These are phyloP conservation scores for Ganoderma multipileum DNA, from an alignment of 1,284 basidiomycete genomes.

Conservation along the genomic window DNA sequence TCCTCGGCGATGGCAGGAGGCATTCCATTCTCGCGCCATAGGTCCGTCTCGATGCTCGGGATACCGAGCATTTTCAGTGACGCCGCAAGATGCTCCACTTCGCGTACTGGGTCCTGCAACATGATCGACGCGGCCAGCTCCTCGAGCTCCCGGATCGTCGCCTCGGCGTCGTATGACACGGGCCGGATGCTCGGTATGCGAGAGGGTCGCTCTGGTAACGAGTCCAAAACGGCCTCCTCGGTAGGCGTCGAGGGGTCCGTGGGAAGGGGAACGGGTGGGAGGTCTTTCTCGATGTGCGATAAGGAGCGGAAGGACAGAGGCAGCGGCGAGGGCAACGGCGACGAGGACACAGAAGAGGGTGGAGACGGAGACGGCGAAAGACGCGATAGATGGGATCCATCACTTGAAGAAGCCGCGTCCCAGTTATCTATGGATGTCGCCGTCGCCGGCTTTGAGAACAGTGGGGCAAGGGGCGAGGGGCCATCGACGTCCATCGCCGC, in stretches of 20 bases:
- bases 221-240: background rate
- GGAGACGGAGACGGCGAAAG: background rate
- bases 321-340: background rate
- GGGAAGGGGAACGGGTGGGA: conserved; percentile 27
- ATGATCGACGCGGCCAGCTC: conserved; percentile 19
- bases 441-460: background rate
- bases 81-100: conserved; percentile 28
- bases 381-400: conserved; percentile 3
- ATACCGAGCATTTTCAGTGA: conserved; percentile 17
- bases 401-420: background rate
- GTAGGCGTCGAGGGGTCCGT: conserved; percentile 8
- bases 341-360: background rate
- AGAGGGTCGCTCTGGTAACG: background rate
- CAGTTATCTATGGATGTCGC: background rate
- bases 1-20: conserved; percentile 1
- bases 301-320: conserved; percentile 9
- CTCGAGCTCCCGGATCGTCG: conserved; percentile 27
- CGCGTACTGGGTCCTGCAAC: conserved; percentile 19
- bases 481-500: conserved; percentile 5
- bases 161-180: conserved; percentile 23
- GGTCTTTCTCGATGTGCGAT: conserved; percentile 21
- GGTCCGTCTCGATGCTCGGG: background rate
- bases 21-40: background rate
- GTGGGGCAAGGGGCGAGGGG: background rate
- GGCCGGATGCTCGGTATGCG: conserved; percentile 10